Evolutionary conservation across 768 basidiomycete species (phyloP).

Genomic region (Kondoa subrosea): DNA sequence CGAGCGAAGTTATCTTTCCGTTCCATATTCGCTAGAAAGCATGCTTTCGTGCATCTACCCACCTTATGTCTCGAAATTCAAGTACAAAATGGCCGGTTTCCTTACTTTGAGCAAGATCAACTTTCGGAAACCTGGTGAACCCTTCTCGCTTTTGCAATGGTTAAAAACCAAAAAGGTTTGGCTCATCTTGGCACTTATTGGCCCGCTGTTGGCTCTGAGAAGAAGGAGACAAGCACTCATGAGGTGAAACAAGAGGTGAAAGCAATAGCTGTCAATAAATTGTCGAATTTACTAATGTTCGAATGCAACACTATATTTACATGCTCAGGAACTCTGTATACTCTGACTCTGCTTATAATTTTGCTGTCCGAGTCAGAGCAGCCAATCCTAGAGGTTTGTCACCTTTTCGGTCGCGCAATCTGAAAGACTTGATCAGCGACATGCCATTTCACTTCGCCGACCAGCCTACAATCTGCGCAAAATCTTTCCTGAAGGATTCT

Average conservation of each 20-base stretch:
- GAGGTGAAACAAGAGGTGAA: too few species aligned
- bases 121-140: background rate
- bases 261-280: too few species aligned
- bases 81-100: background rate
- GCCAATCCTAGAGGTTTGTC: background rate
- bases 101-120: constrained; percentile 3
- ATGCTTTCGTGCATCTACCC: background rate
- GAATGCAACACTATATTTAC: too few species aligned
- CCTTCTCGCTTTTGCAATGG: background rate
- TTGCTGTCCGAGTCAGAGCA: background rate
- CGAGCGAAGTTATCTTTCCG: constrained; percentile 15
- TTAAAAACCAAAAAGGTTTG: background rate
- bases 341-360: too few species aligned
- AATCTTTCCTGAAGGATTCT: constrained; percentile 25
- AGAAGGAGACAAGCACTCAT: too few species aligned
- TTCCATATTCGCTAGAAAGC: constrained; percentile 18
- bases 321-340: too few species aligned
- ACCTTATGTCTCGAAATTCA: background rate
- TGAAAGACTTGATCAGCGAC: background rate
- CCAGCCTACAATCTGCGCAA: constrained; percentile 9
- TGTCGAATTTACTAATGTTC: too few species aligned
- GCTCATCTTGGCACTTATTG: background rate
- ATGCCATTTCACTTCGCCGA: constrained; percentile 10
- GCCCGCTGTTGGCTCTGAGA: too few species aligned
- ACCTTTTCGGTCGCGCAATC: background rate